Evolutionary conservation across 768 basidiomycete genomes (phyloP).

Genomic region (Rhizopogon roseolus): DNA sequence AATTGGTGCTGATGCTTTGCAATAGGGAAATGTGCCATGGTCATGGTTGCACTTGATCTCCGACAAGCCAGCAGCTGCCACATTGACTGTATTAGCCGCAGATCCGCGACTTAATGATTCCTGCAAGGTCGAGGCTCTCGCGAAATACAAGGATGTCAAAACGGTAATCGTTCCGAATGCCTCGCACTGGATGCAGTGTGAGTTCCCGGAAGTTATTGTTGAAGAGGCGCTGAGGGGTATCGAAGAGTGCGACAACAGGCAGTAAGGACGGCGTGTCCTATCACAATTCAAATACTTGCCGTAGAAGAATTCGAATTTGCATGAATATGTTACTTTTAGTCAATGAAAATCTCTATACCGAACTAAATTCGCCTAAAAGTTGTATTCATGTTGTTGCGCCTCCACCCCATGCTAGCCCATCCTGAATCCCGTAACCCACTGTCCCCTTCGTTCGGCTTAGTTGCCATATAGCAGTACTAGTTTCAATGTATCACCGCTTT

Average conservation of each 20-base stretch:
- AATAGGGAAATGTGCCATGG: constrained; percentile 13
- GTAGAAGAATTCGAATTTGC: background rate
- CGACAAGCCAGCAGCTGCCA: constrained; percentile 1
- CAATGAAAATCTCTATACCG: constrained; percentile 58
- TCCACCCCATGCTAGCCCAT: no score
- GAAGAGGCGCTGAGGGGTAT: constrained; percentile 4
- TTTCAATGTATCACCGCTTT: no score
- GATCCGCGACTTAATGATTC: constrained; percentile 7
- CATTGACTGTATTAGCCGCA: constrained; percentile 7
- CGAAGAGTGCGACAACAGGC: background rate
- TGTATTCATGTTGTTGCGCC: constrained; percentile 29
- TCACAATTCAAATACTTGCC: background rate
- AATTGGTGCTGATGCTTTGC: background rate
- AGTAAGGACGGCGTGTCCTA: background rate
- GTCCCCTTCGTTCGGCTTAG: no score
- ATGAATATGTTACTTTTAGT: constrained; percentile 15
- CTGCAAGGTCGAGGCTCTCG: constrained; percentile 4
- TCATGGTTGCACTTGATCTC: constrained; percentile 8
- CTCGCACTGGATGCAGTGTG: constrained; percentile 15
- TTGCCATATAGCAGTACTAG: no score
- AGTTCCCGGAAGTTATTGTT: constrained; percentile 12
- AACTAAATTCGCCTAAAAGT: constrained; percentile 55
- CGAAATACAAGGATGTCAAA: constrained; percentile 7
- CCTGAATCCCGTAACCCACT: no score
- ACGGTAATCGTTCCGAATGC: constrained; percentile 6